Evolutionary conservation across 768 basidiomycete genomes (phyloP), one percentile per base, ranked within the genome.

Genomic region (Coprinellus aureogranulatus): DNA sequence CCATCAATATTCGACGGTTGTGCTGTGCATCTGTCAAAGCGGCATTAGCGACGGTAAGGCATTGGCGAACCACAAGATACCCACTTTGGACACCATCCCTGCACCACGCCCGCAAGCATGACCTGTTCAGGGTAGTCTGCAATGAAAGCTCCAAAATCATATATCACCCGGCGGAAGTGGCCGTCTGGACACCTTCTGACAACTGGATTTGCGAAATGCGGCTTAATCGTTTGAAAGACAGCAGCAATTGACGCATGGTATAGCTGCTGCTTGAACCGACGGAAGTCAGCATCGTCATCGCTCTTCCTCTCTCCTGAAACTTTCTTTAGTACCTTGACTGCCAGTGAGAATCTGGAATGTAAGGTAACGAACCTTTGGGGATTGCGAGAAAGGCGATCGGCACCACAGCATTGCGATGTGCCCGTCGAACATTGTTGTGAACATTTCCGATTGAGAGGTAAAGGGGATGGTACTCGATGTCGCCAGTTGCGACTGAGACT

Each of bases 381-480:
- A 68, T 70, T 4, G 67, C 59, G 26, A 70, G 53, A 44, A 77
- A 75, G 0, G 61, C 71, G 18, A 74, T 59, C 9, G 72, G 59
- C 0, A 59, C 52, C 5, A 75, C 63, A 4, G 65, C 71, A 60
- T 72, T 67, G 1, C 67, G 61, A 59, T 76, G 75, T 0, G 67
- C 73, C 1, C 65, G 66, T 0, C 69, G 70, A 4, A 69, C 68
- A 26, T 58, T 63, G 49, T 75, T 76, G 31, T 70, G 64, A 9
- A 74, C 51, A 41, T 70, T 67, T 3, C 75, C 74, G 46, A 70
- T 67, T 0, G 71, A 71, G 5, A 68, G 25, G 57, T 76, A 76
- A 0, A 74, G 46, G 0, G 75, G 75, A 25, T 71, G 72, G 48
- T 73, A 77, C 45, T 76, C 68, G 16, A 63, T 69, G 11, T 77